Evolutionary conservation across 305 asterid species (phyloP).

Genomic region (Fraxinus albicans): DNA sequence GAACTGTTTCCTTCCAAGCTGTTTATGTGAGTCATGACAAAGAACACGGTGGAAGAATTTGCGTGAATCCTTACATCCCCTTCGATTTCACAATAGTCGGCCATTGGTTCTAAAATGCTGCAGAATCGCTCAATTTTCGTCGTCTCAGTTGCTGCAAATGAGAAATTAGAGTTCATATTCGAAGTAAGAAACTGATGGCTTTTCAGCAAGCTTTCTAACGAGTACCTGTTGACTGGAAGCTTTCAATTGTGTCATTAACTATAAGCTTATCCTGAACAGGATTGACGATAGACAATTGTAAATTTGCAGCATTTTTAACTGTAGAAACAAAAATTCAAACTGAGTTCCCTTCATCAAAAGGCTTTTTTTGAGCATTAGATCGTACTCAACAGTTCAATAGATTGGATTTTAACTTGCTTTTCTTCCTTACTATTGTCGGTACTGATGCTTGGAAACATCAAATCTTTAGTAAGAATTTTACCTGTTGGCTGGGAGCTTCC

Average conservation of each 20-base stretch:
- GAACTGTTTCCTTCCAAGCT: constrained; percentile 21
- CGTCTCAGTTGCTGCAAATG: constrained; percentile 25
- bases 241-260: constrained; percentile 10
- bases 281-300: neutral
- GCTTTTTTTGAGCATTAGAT: neutral
- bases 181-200: neutral
- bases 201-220: neutral
- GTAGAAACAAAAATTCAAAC: neutral
- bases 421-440: neutral
- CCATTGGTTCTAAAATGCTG: constrained; percentile 33
- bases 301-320: constrained; percentile 16
- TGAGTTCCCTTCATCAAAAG: neutral
- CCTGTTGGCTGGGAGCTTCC: constrained; percentile 10
- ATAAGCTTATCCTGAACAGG: constrained; percentile 1
- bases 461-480: neutral
- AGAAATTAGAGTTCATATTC: neutral
- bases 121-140: constrained; percentile 34
- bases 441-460: neutral
- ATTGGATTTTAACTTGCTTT: neutral
- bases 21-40: constrained; percentile 15
- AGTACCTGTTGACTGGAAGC: neutral
- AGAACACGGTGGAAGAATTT: constrained; percentile 42
- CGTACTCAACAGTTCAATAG: neutral
- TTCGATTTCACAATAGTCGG: constrained; percentile 59
- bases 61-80: constrained; percentile 57